Evolutionary conservation across 495 filamentous ascomycete species (phyloP), one percentile per base, ranked within the genome.

Genomic region (Sabuloglossum arenarium): DNA sequence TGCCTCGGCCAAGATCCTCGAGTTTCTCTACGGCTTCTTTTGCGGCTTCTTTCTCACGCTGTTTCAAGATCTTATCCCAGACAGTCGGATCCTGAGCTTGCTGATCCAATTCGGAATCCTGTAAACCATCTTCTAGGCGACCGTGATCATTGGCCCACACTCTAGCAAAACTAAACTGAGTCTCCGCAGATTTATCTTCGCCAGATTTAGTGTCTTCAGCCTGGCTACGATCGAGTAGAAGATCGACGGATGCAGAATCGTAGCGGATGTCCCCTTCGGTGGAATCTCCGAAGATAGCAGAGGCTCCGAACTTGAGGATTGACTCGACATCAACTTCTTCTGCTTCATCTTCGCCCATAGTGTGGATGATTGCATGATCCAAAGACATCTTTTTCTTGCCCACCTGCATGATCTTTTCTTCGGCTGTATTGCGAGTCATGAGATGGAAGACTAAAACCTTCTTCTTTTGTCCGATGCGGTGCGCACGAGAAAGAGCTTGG

Each of bases 391-490:
- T 99, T 68, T 86, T 93, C 59, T 89, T 85, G 6, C 91, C 91
- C 58, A 94, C 91, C 66, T 96, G 85, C 69, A 96, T 78, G 54
- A 99, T 97, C 62, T 90, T 91, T 66, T 99, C 93, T 66, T 99
- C 91, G 0, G 81, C 86, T 25, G 80, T 88, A 21, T 81, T 78
- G 12, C 89, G 81, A 2, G 90, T 96, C 69, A 93, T 86, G 0
- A 99, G 68, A 63, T 97, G 88, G 64, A 95, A 94, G 49, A 93
- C 89, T 6, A 97, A 73, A 4, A 99, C 91, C 59, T 91, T 94
- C 61, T 94, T 90, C 63, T 85, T 83, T 65, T 99, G 91, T 0
- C 91, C 91, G 55, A 99, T 96, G 30, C 91, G 80, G 66, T 99
- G 91, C 24, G 90, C 93, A 58, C 91, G 81, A 8, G 88, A 94